A percentile compares a stretch with the other conserved stretches of the same genome.
Conservation (phyloP, 2,329 filamentous ascomycete species). For the Fusarium sp. region DNA sequence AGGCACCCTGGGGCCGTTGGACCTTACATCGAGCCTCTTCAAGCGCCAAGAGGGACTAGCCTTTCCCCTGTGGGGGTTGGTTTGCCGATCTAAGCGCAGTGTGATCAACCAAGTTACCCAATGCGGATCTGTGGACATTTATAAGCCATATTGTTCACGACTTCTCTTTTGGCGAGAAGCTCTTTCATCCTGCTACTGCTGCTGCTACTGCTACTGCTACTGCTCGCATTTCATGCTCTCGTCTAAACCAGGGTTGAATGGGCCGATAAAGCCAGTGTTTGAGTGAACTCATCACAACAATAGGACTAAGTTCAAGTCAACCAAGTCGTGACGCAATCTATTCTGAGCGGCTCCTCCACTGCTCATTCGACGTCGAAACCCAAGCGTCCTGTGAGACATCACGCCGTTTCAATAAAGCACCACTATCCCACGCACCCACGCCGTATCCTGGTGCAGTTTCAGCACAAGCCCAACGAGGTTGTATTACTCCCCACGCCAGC, state of each 20-base stretch:
- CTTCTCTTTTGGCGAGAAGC: neutral
- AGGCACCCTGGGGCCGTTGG: constrained; percentile 30
- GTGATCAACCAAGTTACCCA: constrained; percentile 36
- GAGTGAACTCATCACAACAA: constrained; percentile 3
- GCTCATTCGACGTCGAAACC: constrained; percentile 22
- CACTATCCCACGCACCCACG: constrained; percentile 34
- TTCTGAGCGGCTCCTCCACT: constrained; percentile 7
- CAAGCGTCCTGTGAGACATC: constrained; percentile 12
- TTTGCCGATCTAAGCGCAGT: constrained; percentile 34
- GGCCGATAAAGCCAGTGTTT: constrained; percentile 14
- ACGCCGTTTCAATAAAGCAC: constrained; percentile 14
- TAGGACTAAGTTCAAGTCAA: neutral
- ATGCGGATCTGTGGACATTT: constrained; percentile 29
- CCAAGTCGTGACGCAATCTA: constrained; percentile 43
- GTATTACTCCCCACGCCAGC: constrained; percentile 33
- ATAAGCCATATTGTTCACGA: constrained; percentile 9
- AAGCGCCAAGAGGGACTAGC: constrained; percentile 27
- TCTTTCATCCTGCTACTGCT: neutral
- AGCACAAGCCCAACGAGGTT: constrained; percentile 21
- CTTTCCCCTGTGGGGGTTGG: constrained; percentile 33
- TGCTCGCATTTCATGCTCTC: neutral
- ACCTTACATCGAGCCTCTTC: constrained; percentile 17
- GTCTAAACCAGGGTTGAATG: neutral
- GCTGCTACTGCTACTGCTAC: neutral
- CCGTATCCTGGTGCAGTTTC: constrained; percentile 21